Conservation (phyloP, 2,329 filamentous ascomycete genomes). For the Venturia asperata region DNA sequence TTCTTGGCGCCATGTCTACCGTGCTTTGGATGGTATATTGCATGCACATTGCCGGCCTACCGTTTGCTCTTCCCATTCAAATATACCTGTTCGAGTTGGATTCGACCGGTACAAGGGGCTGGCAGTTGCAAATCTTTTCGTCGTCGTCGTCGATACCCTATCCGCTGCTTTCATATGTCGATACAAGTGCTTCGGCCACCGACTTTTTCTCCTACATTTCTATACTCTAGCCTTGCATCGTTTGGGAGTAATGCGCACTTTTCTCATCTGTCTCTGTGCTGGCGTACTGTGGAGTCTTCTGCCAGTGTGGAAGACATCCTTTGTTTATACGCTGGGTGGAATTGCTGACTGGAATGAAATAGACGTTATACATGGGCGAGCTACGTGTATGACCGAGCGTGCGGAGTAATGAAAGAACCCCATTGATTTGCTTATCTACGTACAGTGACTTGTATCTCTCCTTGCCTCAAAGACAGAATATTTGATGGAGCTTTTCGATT, state of each 20-base stretch:
- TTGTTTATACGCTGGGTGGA: neutral
- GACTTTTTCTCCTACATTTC: neutral
- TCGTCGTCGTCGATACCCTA: conserved; percentile 7
- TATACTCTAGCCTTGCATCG: neutral
- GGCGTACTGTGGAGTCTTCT: neutral
- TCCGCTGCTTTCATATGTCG: conserved; percentile 3
- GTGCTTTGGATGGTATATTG: neutral
- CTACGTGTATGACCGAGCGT: too few relatives aligned
- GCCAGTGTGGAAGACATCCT: neutral
- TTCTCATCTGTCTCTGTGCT: neutral
- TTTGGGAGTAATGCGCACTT: neutral
- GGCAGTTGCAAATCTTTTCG: conserved; percentile 4
- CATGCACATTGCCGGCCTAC: neutral
- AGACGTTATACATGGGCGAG: neutral
- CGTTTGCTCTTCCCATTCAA: neutral
- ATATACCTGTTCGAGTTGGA: conserved; percentile 1
- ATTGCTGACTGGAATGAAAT: neutral
- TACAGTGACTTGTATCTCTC: neutral
- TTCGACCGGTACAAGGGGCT: neutral
- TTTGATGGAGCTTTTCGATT: too few relatives aligned
- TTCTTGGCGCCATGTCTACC: neutral
- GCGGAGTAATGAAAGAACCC: neutral
- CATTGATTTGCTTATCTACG: neutral
- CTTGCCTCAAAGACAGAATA: too few relatives aligned
- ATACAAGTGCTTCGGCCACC: neutral